A percentile compares a stretch with the other conserved stretches of the same genome.
Evolutionary conservation across 768 basidiomycete species (phyloP).

Genomic region (Suillus spraguei): DNA sequence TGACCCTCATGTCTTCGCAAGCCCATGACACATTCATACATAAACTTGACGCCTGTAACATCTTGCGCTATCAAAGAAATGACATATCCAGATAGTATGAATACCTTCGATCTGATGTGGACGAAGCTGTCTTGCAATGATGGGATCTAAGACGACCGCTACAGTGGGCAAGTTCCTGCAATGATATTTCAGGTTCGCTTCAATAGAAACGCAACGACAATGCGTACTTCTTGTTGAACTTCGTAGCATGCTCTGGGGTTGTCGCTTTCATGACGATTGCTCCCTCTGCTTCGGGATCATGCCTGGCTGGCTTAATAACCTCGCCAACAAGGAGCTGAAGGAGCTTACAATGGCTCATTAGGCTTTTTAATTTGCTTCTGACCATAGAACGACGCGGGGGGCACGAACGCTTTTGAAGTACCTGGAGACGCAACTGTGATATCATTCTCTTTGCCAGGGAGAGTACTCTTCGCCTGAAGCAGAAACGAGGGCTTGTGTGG

Average conservation of each 20-base stretch:
- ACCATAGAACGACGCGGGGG: constrained; percentile 67
- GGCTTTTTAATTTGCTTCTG: constrained; percentile 33
- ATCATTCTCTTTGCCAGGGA: constrained; percentile 25
- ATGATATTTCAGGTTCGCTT: constrained; percentile 9
- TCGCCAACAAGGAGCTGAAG: neutral
- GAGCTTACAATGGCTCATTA: constrained; percentile 49
- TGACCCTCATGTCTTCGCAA: constrained; percentile 87
- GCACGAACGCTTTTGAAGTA: constrained; percentile 39
- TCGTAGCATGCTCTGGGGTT: constrained; percentile 61
- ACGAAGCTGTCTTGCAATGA: constrained; percentile 74
- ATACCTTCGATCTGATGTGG: constrained; percentile 89
- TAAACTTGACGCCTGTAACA: constrained; percentile 70
- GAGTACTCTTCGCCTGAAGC: constrained; percentile 11
- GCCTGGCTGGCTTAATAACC: constrained; percentile 41
- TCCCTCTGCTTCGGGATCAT: constrained; percentile 74
- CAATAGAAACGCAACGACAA: constrained; percentile 3
- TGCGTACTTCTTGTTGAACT: constrained; percentile 70
- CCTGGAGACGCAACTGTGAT: constrained; percentile 13
- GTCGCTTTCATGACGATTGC: constrained; percentile 90
- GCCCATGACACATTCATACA: constrained; percentile 98
- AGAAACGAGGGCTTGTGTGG: constrained; percentile 15
- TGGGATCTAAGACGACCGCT: constrained; percentile 88
- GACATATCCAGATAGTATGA: neutral
- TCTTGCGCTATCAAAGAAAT: no score
- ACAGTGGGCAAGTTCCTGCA: constrained; percentile 64